Percentiles rank a stretch among this genome's conserved stretches.
These are phyloP conservation scores for Aspergillus oerlinghausenensis DNA, from an alignment of 2,329 filamentous ascomycete genomes.

Conservation along the genomic window DNA sequence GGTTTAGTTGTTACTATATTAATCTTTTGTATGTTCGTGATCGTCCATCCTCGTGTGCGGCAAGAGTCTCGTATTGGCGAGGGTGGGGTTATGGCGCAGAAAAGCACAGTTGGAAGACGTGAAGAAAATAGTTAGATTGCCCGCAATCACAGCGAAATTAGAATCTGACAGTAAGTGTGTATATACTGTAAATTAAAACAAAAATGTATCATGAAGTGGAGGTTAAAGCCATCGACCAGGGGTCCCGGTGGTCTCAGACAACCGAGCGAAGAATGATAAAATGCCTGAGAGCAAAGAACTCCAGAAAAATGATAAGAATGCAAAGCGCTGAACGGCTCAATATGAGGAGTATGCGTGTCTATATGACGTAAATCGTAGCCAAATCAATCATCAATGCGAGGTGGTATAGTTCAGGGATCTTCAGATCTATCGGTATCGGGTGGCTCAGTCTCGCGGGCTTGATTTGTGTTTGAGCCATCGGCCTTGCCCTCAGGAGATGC, in stretches of 20 bases:
- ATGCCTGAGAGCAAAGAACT: background rate
- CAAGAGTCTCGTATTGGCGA: background rate
- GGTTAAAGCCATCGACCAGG: background rate
- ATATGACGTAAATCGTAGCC: conserved; percentile 14
- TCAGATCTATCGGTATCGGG: conserved; percentile 1
- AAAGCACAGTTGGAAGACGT: background rate
- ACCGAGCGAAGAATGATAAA: background rate
- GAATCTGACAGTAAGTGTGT: background rate
- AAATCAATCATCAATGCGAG: conserved; percentile 8
- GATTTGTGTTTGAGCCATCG: conserved; percentile 4
- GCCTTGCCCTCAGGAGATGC: background rate
- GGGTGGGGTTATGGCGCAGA: background rate
- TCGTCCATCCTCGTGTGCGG: background rate
- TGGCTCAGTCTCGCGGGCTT: conserved; percentile 5
- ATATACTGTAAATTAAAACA: background rate
- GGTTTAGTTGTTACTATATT: background rate
- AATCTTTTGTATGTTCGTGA: background rate
- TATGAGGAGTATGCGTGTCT: conserved; percentile 6
- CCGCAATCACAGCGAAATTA: background rate
- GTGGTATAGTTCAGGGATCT: conserved; percentile 2
- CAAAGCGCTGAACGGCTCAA: background rate
- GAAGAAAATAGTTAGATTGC: background rate
- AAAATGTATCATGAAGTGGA: background rate
- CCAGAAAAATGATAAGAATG: background rate
- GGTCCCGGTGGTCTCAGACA: background rate